phyloP scores from a whole-genome alignment of 2,329 filamentous ascomycete genomes.

The Dactylellina drechsleri region DNA sequence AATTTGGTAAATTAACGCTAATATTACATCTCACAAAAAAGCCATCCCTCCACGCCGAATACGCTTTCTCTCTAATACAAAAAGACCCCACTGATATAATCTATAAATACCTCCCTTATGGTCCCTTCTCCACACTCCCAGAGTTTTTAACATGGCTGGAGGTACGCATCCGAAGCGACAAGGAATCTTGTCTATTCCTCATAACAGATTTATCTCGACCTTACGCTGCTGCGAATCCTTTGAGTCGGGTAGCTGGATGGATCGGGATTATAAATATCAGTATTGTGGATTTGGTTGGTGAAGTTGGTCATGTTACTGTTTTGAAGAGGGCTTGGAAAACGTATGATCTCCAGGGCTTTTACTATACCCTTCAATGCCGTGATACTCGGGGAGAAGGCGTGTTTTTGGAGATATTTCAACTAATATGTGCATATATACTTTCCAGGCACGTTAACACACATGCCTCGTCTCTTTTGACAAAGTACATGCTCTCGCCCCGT shows the following conservation, averaged over 20 bases:
- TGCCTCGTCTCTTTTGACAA: conserved; percentile 36
- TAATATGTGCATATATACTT: background rate
- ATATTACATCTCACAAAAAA: background rate
- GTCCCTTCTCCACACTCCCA: conserved; percentile 35
- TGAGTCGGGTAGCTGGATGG: conserved; percentile 42
- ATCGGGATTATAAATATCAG: conserved; percentile 51
- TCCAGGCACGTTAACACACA: conserved; percentile 39
- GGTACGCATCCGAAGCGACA: conserved; percentile 32
- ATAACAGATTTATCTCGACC: conserved; percentile 50
- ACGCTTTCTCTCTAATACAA: conserved; percentile 34
- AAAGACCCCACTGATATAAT: conserved; percentile 15
- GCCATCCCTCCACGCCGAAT: conserved; percentile 45
- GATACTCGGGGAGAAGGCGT: background rate
- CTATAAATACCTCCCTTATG: conserved; percentile 47
- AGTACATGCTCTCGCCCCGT: conserved; percentile 43
- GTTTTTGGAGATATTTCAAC: background rate
- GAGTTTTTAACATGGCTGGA: conserved; percentile 50
- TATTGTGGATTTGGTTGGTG: conserved; percentile 36
- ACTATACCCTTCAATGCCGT: too few species aligned
- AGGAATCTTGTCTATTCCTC: conserved; percentile 35
- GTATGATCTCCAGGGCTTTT: conserved; percentile 4
- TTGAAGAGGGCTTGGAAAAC: conserved; percentile 50
- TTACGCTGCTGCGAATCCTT: conserved; percentile 22
- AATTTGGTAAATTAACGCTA: background rate
- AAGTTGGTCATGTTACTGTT: conserved; percentile 49